Evolutionary conservation across 192 early-diverging fungal genomes (phyloP), one percentile per base, ranked within the genome.

Genomic region (Tieghemiomyces parasiticus): DNA sequence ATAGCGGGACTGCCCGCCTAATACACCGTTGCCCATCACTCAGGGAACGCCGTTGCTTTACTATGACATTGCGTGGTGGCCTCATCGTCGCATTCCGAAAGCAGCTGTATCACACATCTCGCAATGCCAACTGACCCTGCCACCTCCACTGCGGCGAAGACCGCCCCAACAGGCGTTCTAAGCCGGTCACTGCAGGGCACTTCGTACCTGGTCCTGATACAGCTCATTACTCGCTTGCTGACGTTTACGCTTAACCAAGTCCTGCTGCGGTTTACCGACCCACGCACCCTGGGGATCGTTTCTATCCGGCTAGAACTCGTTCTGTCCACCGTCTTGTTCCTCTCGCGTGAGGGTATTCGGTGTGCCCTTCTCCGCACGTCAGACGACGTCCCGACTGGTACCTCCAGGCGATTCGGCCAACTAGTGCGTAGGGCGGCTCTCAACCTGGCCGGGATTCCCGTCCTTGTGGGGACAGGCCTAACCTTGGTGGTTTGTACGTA

Each of bases 251-350:
- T 91, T 25, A 90, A 93, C 71, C 84, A 88, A 55, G 65, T 89
- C 46, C 74, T 92, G 0, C 65, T 89, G 26, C 81, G 85, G 20
- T 80, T 78, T 53, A 81, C 87, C 10, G 76, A 83, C 12, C 77
- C 83, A 14, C 67, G 78, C 28, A 83, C 86, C 12, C 78, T 95
- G 46, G 93, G 93, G 0, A 77, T 93, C 9, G 90, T 88, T 0
- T 81, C 83, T 1, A 85, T 91, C 13, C 74, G 86, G 35, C 71
- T 95, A 30, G 92, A 98, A 70, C 77, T 98, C 16, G 65, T 93
- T 19, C 75, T 88, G 10, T 81, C 88, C n/a, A 92, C 92, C 0
- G 84, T 96, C 25, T 67, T 96, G 35, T 96, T 99, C 73, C 71
- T 99, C 14, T 92, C 91, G 1, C 72, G 95, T 29, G 88, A 90